Base-by-base conservation (phyloP, 139 green algal genomes). In the Asterochloris erici region DNA sequence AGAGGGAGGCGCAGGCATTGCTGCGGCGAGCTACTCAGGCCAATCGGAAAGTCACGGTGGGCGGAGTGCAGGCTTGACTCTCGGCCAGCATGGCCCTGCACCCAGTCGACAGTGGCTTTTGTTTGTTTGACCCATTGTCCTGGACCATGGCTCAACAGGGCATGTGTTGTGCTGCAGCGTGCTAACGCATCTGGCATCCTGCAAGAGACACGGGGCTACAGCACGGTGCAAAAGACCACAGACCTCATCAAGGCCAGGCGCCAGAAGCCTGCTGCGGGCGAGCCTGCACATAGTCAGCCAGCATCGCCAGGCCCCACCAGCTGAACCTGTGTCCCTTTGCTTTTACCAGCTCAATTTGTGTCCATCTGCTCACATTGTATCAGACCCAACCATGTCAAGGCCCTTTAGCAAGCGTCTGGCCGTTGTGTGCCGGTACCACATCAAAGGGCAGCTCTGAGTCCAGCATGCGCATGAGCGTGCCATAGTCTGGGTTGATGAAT, bases 391-490 rank as follows among this genome's bases (percentile, higher is more conserved):
- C 38, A 54, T 54, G 38, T 54, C 38, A 54, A 10, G 38, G 38
- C 6, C 38, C 4, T 54, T 54, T 54, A 54, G 38, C 38, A 54
- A 54, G 38, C 6, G 38, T 54, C 38, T 54, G 38, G 38, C 38
- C 6, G 38, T 54, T 54, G 38, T 54, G 38, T 6, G 38, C 73
- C 73, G 68, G 28, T 17, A 79, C 29, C 19, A 87, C 17, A 28
- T 60, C 29, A 19, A 86, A 81, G 4, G 79, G 68, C 29, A 77
- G 54, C 63, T 87, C 83, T 24, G 63, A 23, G 38, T 84, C 70
- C 54, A 89, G 74, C 86, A 89, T 87, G 54, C 86, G 80, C 86
- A 89, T 89, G 11, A 82, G 54, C 4, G 86, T 89, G 61, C 84
- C 86, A 75, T 79, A 87, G 17, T 86, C 78, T 21, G 86, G 83